Base-by-base conservation (phyloP, 768 basidiomycete genomes). In the Erythrobasidium yunnanense region DNA sequence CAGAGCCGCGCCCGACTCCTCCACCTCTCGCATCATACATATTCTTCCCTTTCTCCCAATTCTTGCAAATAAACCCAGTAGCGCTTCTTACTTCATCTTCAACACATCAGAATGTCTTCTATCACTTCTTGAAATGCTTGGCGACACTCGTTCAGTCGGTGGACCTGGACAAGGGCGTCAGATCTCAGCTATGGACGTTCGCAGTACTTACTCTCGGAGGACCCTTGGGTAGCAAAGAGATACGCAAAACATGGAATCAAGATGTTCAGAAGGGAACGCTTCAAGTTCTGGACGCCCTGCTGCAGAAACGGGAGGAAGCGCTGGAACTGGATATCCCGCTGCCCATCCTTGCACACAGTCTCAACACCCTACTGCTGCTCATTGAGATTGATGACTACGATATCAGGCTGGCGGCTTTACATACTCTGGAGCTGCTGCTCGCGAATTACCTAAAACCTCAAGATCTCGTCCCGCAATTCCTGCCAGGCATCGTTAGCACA, bases 1-100 rank as follows among this genome's bases (percentile, higher is more conserved):
- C n/a, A n/a, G n/a, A n/a, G n/a, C n/a, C 49, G 13, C 23, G 17
- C 11, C 7, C 49, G 8, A 23, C 49, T 29, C 13, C 47, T 4
- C 47, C 30, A 20, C 60, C 33, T 23, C 38, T 58, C 25, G 56
- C 56, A 7, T 30, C 30, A n/a, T 63, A 63, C 32, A 38, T 51
- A 25, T 63, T 63, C 47, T 63, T 50, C 32, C 60, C 60, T 17
- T 63, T 63, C 49, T 63, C 60, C 2, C 60, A 63, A 23, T 63
- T 63, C 30, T 32, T 63, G 4, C 60, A 63, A 32, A 18, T 49
- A 4, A 63, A 63, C 29, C 30, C 23, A n/a, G 46, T 51, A 49
- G 29, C 46, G 22, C 13, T 63, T 32, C 60, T 63, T 2, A 46
- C 47, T 49, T 49, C 60, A 5, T 29, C 60, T 22, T 25, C 47